Base-by-base conservation (phyloP, 148 eudicot species). In the Spergularia bocconei region DNA sequence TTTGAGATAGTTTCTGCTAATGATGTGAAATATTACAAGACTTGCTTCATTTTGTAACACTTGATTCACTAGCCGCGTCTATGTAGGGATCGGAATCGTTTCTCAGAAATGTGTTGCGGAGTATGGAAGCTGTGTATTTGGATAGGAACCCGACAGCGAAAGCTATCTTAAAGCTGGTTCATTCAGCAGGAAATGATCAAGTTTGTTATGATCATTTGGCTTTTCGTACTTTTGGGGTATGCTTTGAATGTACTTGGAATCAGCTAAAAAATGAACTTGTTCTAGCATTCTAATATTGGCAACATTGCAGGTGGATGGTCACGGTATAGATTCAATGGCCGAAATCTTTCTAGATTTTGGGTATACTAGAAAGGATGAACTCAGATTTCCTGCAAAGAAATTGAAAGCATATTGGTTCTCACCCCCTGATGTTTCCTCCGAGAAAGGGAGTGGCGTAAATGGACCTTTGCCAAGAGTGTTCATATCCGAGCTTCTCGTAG, bases 401-500 rank as follows among this genome's bases (percentile, higher is more conserved):
- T 67, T 95, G 84, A 95, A 89, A 84, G 99, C 99, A 1, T 82
- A 76, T 59, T 95, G 99, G 99, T 95, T 90, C 79, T 86, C 97
- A 55, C 99, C 99, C 13, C 97, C 99, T 5, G 71, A 67, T 50
- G 65, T 69, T 75, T 75, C 86, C 61, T 67, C 74, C 47, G 86
- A 81, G 47, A 80, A 63, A 63, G 94, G 97, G 44, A 87, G 84
- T 52, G 88, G 97, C 67, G 72, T 84, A 16, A 78, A 86, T 84
- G 99, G 97, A 23, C 97, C 99, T 44, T 84, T 95, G 76, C 99
- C 99, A 11, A 85, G 99, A 77, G 82, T 95, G 73, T 95, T 95
- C 74, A 89, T 95, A 75, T 95, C 99, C n/a, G 97, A 95, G 79
- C 97, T 95, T 80, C 89, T 91, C 63, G 99, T 95, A 57, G 99